Base-by-base conservation (phyloP, 2,329 filamentous ascomycete species). In the Macrophomina tecta region DNA sequence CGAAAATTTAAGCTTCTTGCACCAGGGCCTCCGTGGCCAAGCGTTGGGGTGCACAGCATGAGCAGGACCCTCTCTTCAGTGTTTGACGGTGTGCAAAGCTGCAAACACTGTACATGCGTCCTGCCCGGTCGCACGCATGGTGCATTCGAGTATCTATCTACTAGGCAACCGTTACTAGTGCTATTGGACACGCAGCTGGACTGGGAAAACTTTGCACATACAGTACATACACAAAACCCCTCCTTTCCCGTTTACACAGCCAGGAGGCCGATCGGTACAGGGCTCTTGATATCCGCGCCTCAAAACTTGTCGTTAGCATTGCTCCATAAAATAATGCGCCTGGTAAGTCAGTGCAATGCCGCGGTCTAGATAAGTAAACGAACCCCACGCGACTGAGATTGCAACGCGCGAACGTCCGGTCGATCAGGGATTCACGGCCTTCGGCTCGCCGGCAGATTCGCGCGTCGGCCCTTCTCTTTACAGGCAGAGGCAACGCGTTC, bases 1-100 rank as follows among this genome's bases (percentile, higher is more conserved):
- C n/a, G 12, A 46, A 14, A 48, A 18, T 48, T 61, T 49, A 61
- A 49, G 42, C 42, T 48, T 36, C 42, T 14, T 5, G n/a, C 16
- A 3, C 36, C 36, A 18, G 6, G 32, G 11, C 52, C 7, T 28
- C 32, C 52, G 52, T 32, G 12, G 55, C 9, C 34, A 8, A n/a
- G 38, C 38, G 12, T 48, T 42, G 56, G 56, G 56, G 56, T 49
- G 16, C 56, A 61, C 56, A 16, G 6, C 56, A 61, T 61, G 30
- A 32, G 23, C 23, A 23, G 12, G 56, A 36, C 30, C 42, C 40
- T 48, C 56, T 61, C 56, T 61, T 61, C 56, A 61, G 56, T 46
- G 30, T 61, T 46, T 61, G 56, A 61, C 56, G 56, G 56, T 61
- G 56, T 65, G 63, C 63, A 65, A 65, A 65, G 36, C 62, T 65